A percentile compares a stretch with the other conserved stretches of the same genome.
These are phyloP conservation scores for Cyberlindnera lachancei DNA, from an alignment of 805 yeast species.

Conservation along the genomic window DNA sequence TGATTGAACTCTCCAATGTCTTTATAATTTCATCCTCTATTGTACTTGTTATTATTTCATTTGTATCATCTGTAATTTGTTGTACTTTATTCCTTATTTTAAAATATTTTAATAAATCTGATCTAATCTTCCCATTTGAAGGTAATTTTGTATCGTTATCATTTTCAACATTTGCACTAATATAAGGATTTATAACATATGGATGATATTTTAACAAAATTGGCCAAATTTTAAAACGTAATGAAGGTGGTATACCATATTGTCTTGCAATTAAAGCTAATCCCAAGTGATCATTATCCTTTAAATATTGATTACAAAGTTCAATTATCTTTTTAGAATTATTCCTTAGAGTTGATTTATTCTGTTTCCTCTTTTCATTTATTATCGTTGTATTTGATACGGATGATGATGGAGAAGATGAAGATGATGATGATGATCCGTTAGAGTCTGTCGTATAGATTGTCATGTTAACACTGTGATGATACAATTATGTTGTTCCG, in stretches of 20 bases:
- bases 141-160: conserved; percentile 25
- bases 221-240: conserved; percentile 82
- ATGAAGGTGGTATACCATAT: conserved; percentile 76
- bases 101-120: conserved; percentile 57
- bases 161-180: conserved; percentile 38
- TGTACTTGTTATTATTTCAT: conserved; percentile 11
- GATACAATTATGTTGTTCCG: too few relatives aligned
- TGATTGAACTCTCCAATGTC: conserved; percentile 51
- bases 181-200: conserved; percentile 67
- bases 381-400: too few relatives aligned
- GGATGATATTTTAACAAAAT: conserved; percentile 76
- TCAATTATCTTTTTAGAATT: too few relatives aligned
- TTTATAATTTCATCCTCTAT: conserved; percentile 48
- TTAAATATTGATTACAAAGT: conserved; percentile 51
- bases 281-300: conserved; percentile 59
- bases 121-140: conserved; percentile 30
- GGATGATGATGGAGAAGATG: too few relatives aligned
- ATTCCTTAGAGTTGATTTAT: too few relatives aligned
- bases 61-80: conserved; percentile 1
- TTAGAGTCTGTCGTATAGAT: too few relatives aligned
- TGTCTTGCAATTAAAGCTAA: conserved; percentile 76
- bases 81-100: conserved; percentile 27
- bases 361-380: too few relatives aligned
- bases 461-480: too few relatives aligned
- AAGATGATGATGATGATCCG: too few relatives aligned